phyloP scores from a whole-genome alignment of 768 basidiomycete genomes.

The Psilocybe cubensis region DNA sequence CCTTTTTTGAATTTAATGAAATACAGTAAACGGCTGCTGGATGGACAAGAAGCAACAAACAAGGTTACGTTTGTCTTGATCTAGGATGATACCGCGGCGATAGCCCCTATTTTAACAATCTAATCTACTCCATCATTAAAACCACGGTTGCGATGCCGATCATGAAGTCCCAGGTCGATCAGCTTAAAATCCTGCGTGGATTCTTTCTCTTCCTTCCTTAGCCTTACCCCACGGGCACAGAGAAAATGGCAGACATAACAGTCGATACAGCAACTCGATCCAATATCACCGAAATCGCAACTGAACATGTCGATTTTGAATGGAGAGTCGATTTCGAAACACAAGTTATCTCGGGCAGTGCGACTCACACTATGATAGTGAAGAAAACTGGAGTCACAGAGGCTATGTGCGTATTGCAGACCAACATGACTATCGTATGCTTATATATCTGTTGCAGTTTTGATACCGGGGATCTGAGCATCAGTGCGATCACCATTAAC shows the following conservation, averaged over 20 bases:
- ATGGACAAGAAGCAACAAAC: no score
- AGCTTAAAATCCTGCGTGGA: neutral
- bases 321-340: conserved; percentile 79
- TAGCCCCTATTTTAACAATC: neutral
- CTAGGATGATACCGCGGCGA: no score
- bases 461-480: conserved; percentile 73
- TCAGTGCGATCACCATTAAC: conserved; percentile 57
- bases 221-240: neutral
- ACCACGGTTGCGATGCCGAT: neutral
- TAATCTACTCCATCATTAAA: neutral
- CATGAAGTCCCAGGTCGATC: no score
- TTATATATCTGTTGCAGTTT: conserved; percentile 45
- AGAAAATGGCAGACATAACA: conserved; percentile 24
- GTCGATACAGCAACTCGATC: conserved; percentile 77
- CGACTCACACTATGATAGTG: conserved; percentile 61
- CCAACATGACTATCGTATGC: neutral
- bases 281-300: conserved; percentile 72
- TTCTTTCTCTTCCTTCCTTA: neutral
- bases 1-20: no score
- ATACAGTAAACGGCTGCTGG: no score
- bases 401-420: conserved; percentile 53
- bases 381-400: conserved; percentile 55
- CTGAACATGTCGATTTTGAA: conserved; percentile 70
- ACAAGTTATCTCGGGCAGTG: conserved; percentile 65
- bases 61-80: no score